Evolutionary conservation across 2,329 filamentous ascomycete genomes (phyloP).

Genomic region (Graphilbum ipis-grandicollis): DNA sequence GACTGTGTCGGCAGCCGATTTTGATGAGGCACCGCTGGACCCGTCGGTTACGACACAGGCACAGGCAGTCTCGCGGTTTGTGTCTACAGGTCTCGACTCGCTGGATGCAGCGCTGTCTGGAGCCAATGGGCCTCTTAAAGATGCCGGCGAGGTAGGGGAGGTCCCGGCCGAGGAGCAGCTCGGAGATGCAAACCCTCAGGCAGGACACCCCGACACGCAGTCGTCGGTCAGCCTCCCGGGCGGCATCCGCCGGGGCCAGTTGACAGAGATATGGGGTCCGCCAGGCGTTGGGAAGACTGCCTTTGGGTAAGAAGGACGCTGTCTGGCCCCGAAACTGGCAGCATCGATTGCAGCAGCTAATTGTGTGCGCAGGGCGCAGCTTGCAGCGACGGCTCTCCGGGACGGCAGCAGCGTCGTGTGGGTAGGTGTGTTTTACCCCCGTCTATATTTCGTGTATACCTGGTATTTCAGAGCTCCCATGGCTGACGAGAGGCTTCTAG

Average conservation of each 20-base stretch:
- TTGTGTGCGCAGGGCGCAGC: constrained; percentile 28
- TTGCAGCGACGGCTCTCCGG: constrained; percentile 45
- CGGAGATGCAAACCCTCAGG: too few relatives aligned
- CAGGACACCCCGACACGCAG: too few relatives aligned
- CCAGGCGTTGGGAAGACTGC: constrained; percentile 74
- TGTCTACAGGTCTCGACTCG: constrained; percentile 36
- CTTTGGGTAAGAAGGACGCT: constrained; percentile 63
- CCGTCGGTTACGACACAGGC: constrained; percentile 15
- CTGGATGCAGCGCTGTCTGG: constrained; percentile 32
- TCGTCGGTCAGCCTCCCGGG: constrained; percentile 13
- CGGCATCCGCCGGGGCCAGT: constrained; percentile 57
- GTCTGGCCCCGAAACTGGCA: too few relatives aligned
- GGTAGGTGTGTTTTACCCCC: constrained; percentile 46
- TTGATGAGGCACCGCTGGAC: constrained; percentile 18
- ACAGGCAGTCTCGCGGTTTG: constrained; percentile 20
- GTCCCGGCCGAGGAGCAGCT: too few relatives aligned
- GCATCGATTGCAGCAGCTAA: not conserved
- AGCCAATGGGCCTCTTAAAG: not conserved
- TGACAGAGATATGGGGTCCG: constrained; percentile 79
- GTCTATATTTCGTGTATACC: not conserved
- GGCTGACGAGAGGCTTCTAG: constrained; percentile 11
- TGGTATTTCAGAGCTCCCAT: too few relatives aligned
- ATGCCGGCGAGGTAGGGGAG: too few relatives aligned
- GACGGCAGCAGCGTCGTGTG: constrained; percentile 52
- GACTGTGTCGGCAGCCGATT: constrained; percentile 60